phyloP scores from a whole-genome alignment of 2,329 filamentous ascomycete species.

The Juglanconis sp. region DNA sequence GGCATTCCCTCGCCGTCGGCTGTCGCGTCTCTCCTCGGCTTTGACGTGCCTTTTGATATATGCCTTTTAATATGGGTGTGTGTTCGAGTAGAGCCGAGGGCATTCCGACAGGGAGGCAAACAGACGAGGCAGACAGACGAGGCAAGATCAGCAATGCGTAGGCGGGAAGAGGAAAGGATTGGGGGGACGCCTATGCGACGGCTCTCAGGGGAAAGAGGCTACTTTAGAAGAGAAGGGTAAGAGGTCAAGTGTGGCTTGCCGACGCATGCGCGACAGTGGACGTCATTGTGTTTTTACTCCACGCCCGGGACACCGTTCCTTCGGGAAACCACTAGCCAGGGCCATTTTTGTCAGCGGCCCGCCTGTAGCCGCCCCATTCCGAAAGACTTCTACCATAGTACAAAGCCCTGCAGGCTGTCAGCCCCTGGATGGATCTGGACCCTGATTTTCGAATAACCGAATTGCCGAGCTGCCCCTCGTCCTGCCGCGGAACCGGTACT shows the following conservation, averaged over 20 bases:
- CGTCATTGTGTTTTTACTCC: slow-evolving; percentile 11
- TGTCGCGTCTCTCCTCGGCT: not conserved
- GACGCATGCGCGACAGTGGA: slow-evolving; percentile 5
- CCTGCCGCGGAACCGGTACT: not conserved
- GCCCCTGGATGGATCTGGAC: not conserved
- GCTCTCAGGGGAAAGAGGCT: not conserved
- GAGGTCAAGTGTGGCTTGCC: not conserved
- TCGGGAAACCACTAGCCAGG: slow-evolving; percentile 4
- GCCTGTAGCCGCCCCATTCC: slow-evolving; percentile 1
- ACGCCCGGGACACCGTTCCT: not conserved
- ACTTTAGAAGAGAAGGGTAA: not conserved
- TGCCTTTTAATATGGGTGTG: too few relatives aligned
- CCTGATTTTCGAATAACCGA: not conserved
- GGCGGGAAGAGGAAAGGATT: not conserved
- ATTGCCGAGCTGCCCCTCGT: slow-evolving; percentile 3
- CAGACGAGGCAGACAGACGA: not conserved
- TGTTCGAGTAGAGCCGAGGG: too few relatives aligned
- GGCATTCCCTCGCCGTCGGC: slow-evolving; percentile 45
- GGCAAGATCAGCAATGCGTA: slow-evolving; percentile 1
- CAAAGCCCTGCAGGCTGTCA: not conserved
- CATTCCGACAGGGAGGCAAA: not conserved
- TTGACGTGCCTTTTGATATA: slow-evolving; percentile 5
- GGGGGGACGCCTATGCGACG: not conserved
- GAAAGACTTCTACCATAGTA: not conserved
- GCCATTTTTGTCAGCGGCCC: slow-evolving; percentile 13